These are phyloP conservation scores for Phycomyces blakesleeanus DNA, from an alignment of 192 early-diverging fungal species.

Conservation along the genomic window DNA sequence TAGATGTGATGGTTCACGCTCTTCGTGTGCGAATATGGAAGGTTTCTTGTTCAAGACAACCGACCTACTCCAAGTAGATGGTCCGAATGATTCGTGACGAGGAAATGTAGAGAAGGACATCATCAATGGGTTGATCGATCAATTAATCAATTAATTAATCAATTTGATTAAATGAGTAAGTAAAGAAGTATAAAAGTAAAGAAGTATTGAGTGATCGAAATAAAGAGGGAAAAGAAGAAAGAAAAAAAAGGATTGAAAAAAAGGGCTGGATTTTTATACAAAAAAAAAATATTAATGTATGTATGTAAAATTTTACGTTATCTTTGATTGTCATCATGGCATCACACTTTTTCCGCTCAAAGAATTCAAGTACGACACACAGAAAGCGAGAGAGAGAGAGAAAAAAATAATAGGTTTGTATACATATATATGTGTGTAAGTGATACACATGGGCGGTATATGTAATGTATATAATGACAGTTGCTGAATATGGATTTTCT, in stretches of 20 bases:
- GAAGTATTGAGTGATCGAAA: background rate
- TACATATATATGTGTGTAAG: background rate
- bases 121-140: background rate
- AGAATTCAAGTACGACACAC: too few relatives aligned
- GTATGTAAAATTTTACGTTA: background rate
- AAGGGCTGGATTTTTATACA: background rate
- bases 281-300: background rate
- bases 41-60: background rate
- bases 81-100: slow-evolving; percentile 2
- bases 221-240: background rate
- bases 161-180: background rate
- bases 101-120: slow-evolving; percentile 1
- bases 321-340: slow-evolving; percentile 4
- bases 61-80: background rate
- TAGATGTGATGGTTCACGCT: background rate
- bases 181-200: background rate
- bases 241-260: background rate
- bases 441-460: background rate
- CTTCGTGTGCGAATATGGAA: background rate
- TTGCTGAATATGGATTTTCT: background rate
- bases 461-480: background rate
- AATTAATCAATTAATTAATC: background rate
- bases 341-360: background rate
- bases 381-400: too few relatives aligned
- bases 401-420: too few relatives aligned